Conservation (phyloP, 495 filamentous ascomycete genomes). For the Cercophora scortea region DNA sequence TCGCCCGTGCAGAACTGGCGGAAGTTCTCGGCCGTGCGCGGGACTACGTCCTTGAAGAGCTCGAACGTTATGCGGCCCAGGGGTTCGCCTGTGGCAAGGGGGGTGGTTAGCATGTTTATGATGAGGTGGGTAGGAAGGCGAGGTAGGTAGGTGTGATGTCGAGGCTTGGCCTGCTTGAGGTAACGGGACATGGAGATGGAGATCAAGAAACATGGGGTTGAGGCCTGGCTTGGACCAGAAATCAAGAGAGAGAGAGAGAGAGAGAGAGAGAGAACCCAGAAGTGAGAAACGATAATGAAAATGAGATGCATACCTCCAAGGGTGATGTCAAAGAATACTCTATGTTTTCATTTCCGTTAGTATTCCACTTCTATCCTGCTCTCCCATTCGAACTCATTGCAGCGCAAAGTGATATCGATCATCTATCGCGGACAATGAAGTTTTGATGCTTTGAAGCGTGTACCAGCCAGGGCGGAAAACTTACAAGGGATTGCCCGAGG, state of each 20-base stretch:
- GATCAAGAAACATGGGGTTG: no score
- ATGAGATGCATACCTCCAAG: conserved; percentile 61
- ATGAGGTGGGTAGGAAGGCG: not conserved
- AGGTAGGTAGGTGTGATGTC: no score
- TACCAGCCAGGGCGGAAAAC: no score
- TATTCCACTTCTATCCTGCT: no score
- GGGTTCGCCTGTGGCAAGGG: conserved; percentile 57
- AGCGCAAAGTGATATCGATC: no score
- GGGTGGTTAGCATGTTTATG: not conserved
- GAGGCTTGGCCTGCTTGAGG: no score
- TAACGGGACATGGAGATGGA: no score
- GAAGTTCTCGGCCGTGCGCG: conserved; percentile 93
- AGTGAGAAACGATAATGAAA: not conserved
- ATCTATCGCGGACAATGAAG: no score
- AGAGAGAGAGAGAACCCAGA: not conserved
- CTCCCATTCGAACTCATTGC: no score
- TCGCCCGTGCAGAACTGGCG: conserved; percentile 96
- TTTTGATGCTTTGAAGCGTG: no score
- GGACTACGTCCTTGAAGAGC: conserved; percentile 77
- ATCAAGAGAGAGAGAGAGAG: no score
- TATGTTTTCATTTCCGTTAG: conserved; percentile 5
- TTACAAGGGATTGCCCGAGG: conserved; percentile 48
- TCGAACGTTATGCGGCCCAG: conserved; percentile 92
- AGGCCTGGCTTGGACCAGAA: not conserved
- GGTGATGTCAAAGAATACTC: conserved; percentile 90